These are phyloP conservation scores for Carex myosuroides DNA, from an alignment of 176 grass and related monocot genomes.

Conservation along the genomic window DNA sequence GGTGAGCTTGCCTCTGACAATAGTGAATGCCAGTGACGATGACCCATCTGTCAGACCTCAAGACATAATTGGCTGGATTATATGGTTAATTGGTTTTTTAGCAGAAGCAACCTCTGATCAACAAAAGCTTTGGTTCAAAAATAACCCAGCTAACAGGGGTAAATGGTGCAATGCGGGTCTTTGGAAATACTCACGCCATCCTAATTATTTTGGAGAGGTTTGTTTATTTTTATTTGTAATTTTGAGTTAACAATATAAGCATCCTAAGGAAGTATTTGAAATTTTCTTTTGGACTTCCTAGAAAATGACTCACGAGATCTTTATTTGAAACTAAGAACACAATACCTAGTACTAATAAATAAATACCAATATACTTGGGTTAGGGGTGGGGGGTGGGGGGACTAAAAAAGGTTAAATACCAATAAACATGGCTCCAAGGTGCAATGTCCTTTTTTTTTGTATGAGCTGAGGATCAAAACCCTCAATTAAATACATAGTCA, in stretches of 20 bases:
- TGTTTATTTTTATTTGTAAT: slow-evolving; percentile 15
- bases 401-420: not conserved
- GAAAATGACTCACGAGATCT: not conserved
- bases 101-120: slow-evolving; percentile 75
- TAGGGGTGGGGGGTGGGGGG: too few species aligned
- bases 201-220: slow-evolving; percentile 98
- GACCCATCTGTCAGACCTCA: slow-evolving; percentile 58
- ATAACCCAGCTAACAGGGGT: slow-evolving; percentile 55
- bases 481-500: not conserved
- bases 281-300: not conserved
- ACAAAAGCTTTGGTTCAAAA: slow-evolving; percentile 88
- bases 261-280: not conserved
- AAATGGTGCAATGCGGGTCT: slow-evolving; percentile 75
- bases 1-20: slow-evolving; percentile 82
- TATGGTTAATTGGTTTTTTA: slow-evolving; percentile 56
- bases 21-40: slow-evolving; percentile 70
- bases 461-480: not conserved
- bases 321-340: not conserved
- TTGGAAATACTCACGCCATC: slow-evolving; percentile 92
- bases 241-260: not conserved
- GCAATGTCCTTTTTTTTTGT: not conserved
- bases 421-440: not conserved
- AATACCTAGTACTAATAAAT: not conserved
- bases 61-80: slow-evolving; percentile 94
- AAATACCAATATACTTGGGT: not conserved